Conservation (phyloP, 2,329 filamentous ascomycete species). For the Scedosporium dehoogii region DNA sequence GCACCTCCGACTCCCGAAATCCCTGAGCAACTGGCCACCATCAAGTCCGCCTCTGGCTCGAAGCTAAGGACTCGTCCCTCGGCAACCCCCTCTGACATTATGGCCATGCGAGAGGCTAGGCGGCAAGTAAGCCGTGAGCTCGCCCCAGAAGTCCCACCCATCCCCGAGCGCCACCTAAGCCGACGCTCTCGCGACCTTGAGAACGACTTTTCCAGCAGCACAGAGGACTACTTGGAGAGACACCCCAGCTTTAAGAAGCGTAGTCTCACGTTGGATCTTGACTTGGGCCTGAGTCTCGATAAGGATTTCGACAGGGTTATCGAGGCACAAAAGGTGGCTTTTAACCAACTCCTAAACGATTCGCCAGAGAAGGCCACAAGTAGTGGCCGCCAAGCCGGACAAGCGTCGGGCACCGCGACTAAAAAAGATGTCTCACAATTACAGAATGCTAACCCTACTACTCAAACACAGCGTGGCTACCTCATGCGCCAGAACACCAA, state of each 20-base stretch:
- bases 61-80: slow-evolving; percentile 85
- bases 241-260: slow-evolving; percentile 70
- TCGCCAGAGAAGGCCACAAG: slow-evolving; percentile 14
- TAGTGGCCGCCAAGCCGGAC: slow-evolving; percentile 25
- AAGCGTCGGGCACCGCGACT: slow-evolving; percentile 28
- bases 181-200: slow-evolving; percentile 40
- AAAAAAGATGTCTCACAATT: slow-evolving; percentile 4
- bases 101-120: slow-evolving; percentile 76
- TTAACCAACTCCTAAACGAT: slow-evolving; percentile 19
- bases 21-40: slow-evolving; percentile 75
- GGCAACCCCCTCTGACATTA: slow-evolving; percentile 73
- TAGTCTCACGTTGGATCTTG: slow-evolving; percentile 72
- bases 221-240: slow-evolving; percentile 41
- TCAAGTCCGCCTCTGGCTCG: slow-evolving; percentile 77
- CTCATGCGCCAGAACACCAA: slow-evolving; percentile 98
- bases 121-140: slow-evolving; percentile 74
- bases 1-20: slow-evolving; percentile 50
- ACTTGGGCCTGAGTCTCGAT: slow-evolving; percentile 77
- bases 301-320: slow-evolving; percentile 92
- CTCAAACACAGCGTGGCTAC: slow-evolving; percentile 80
- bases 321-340: slow-evolving; percentile 89
- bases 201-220: slow-evolving; percentile 23
- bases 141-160: slow-evolving; percentile 42
- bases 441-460: slow-evolving; percentile 51
- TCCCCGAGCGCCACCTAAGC: slow-evolving; percentile 50